A percentile compares a stretch with the other conserved stretches of the same genome.
Conservation (phyloP, 2,329 filamentous ascomycete species). For the Aureobasidium lini region DNA sequence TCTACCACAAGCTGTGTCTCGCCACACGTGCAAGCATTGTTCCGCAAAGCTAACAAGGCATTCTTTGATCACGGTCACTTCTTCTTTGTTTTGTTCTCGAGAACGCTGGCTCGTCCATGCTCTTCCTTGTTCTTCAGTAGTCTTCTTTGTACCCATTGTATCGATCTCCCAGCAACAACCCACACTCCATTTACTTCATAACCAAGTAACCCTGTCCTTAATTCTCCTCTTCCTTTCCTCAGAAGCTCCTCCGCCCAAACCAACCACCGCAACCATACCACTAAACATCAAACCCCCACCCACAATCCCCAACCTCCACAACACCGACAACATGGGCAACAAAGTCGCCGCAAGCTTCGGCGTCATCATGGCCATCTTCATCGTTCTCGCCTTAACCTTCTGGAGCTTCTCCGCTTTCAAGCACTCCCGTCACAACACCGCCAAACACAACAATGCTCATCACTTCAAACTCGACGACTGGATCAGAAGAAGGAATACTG, state of each 20-base stretch:
- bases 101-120: no score
- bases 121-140: no score
- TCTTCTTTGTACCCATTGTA: no score
- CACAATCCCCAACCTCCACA: not conserved
- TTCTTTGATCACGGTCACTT: no score
- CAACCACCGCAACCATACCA: not conserved
- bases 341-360: not conserved
- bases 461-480: not conserved
- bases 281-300: not conserved
- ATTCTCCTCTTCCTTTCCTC: not conserved
- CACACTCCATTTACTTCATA: not conserved
- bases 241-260: not conserved
- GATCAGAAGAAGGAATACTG: not conserved
- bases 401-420: not conserved
- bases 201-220: not conserved
- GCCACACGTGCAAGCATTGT: no score
- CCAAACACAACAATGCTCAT: not conserved
- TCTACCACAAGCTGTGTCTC: no score
- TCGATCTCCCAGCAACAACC: no score
- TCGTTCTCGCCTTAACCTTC: conserved; percentile 10
- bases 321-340: not conserved
- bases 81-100: no score
- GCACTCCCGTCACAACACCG: not conserved
- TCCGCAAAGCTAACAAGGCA: no score
- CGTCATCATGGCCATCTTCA: conserved; percentile 5